Evolutionary conservation across 73 alveolate species (phyloP).

Genomic region (Tetrahymena malaccensis): DNA sequence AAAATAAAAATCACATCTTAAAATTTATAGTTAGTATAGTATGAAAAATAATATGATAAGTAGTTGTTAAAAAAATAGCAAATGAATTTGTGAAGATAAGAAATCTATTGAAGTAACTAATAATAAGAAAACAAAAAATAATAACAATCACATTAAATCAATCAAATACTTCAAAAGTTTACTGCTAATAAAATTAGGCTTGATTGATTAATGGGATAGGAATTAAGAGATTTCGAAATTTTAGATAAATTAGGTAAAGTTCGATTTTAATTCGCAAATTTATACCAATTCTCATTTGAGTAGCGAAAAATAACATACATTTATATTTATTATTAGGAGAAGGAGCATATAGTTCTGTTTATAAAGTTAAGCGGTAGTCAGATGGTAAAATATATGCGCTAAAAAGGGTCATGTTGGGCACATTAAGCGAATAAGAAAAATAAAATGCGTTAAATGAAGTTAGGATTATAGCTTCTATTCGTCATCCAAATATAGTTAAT

Average conservation of each 20-base stretch:
- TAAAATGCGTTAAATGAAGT: constrained; percentile 50
- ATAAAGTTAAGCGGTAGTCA: constrained; percentile 32
- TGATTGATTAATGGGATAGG: not conserved
- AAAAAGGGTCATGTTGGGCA: constrained; percentile 34
- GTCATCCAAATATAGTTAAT: constrained; percentile 33
- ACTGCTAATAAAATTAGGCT: not conserved
- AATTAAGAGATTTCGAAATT: not conserved
- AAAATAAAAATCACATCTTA: not conserved
- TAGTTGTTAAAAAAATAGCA: not conserved
- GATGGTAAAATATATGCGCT: constrained; percentile 47
- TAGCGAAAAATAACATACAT: no score
- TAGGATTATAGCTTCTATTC: constrained; percentile 47
- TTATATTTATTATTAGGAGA: constrained; percentile 8
- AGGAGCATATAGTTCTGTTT: constrained; percentile 48
- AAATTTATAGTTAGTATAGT: not conserved
- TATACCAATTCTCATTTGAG: no score
- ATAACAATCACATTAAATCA: not conserved
- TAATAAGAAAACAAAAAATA: not conserved
- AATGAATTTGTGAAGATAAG: not conserved
- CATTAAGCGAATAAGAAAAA: constrained; percentile 44
- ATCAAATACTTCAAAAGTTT: not conserved
- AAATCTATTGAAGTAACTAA: not conserved
- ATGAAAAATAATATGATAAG: not conserved
- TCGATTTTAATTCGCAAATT: not conserved
- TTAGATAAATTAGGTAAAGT: not conserved